Conservation (phyloP, 371 early-diverging fungal species). For the Rhizopus stolonifer region DNA sequence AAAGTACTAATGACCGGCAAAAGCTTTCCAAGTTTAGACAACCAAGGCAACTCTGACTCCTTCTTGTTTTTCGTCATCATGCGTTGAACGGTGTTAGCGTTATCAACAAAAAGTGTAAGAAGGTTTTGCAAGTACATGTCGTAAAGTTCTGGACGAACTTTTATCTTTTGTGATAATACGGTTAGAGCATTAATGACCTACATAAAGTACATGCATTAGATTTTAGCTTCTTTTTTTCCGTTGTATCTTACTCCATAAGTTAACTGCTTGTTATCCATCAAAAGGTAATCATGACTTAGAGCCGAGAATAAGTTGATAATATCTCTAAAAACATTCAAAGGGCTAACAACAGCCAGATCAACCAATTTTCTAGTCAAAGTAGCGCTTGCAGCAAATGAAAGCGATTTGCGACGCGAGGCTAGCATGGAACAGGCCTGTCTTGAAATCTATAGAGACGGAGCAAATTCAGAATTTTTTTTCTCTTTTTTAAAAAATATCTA, state of each 20-base stretch:
- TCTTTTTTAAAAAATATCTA: slow-evolving; percentile 20
- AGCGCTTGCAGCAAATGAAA: slow-evolving; percentile 40
- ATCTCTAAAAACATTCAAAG: slow-evolving; percentile 49
- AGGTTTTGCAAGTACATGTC: slow-evolving; percentile 55
- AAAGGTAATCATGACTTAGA: slow-evolving; percentile 43
- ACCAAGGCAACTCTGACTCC: slow-evolving; percentile 50
- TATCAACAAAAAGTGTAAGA: slow-evolving; percentile 68
- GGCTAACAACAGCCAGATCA: slow-evolving; percentile 52
- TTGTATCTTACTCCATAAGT: slow-evolving; percentile 31
- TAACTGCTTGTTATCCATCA: slow-evolving; percentile 47
- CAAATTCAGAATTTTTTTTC: not conserved
- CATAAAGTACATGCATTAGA: slow-evolving; percentile 4
- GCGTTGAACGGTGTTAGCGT: slow-evolving; percentile 66
- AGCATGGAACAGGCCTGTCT: slow-evolving; percentile 54
- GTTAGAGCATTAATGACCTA: slow-evolving; percentile 43
- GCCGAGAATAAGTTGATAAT: slow-evolving; percentile 54
- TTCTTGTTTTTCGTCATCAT: slow-evolving; percentile 50
- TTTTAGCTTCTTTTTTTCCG: not conserved
- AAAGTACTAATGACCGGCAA: slow-evolving; percentile 68
- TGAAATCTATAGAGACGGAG: slow-evolving; percentile 40
- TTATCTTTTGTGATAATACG: slow-evolving; percentile 54
- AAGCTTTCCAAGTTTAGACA: slow-evolving; percentile 64
- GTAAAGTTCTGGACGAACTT: slow-evolving; percentile 55
- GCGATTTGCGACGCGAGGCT: slow-evolving; percentile 46
- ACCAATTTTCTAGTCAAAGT: slow-evolving; percentile 49